Percentiles rank a stretch among this genome's conserved stretches.
phyloP scores from a whole-genome alignment of 225 moss, liverwort and hornwort genomes.

The Lunularia cruciata region DNA sequence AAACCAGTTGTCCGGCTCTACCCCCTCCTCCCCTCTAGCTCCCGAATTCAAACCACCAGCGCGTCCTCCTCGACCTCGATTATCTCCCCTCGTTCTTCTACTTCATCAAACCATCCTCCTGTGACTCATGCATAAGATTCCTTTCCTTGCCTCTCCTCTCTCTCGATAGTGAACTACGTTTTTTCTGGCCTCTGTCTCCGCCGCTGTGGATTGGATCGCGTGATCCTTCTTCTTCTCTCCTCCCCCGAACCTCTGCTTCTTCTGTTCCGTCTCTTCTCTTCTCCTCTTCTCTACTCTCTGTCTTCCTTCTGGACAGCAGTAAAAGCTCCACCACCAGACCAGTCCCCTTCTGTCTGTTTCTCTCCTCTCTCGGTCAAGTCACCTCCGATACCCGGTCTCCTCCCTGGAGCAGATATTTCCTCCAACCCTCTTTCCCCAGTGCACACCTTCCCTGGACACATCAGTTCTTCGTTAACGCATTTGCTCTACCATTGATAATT shows the following conservation, averaged over 20 bases:
- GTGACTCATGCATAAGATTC: too few relatives aligned
- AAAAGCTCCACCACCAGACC: too few relatives aligned
- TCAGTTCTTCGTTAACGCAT: too few relatives aligned
- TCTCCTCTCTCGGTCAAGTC: background rate
- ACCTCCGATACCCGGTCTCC: background rate
- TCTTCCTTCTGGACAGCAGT: too few relatives aligned
- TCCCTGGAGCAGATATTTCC: too few relatives aligned
- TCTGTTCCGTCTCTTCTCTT: background rate
- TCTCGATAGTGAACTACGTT: background rate
- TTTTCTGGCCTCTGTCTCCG: background rate
- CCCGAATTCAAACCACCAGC: background rate
- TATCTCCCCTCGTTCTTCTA: background rate
- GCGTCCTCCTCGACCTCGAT: background rate
- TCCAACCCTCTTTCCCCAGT: background rate
- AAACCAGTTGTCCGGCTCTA: background rate
- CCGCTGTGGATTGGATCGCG: constrained; percentile 10
- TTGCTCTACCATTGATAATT: too few relatives aligned
- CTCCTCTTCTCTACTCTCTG: background rate
- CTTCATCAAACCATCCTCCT: too few relatives aligned
- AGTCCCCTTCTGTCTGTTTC: background rate
- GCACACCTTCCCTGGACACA: background rate
- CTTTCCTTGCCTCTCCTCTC: background rate
- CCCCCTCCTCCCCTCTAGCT: background rate
- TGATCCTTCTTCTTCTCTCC: background rate
- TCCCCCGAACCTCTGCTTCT: background rate